Percentiles rank a stretch among this genome's conserved stretches.
Evolutionary conservation across 2,329 filamentous ascomycete species (phyloP).

Genomic region (Thermochaetoides dissita): DNA sequence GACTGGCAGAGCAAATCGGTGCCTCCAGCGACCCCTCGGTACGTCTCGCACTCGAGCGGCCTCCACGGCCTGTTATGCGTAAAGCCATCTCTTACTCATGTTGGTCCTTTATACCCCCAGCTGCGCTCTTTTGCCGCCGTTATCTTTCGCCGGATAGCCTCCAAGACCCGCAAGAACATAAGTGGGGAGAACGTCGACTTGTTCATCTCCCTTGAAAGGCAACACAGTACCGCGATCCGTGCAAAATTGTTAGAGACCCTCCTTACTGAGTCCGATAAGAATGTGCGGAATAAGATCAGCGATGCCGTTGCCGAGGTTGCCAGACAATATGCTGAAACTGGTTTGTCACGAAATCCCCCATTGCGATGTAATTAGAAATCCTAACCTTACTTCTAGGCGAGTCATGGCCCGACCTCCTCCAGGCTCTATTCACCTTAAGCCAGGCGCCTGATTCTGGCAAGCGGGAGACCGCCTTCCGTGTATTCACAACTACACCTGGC

Average conservation of each 20-base stretch:
- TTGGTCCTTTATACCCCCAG: slow-evolving; percentile 29
- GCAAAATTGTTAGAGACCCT: slow-evolving; percentile 71
- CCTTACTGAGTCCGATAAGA: slow-evolving; percentile 54
- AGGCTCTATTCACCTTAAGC: slow-evolving; percentile 76
- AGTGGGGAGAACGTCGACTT: slow-evolving; percentile 64
- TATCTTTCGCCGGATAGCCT: slow-evolving; percentile 85
- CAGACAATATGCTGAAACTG: slow-evolving; percentile 70
- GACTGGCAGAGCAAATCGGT: slow-evolving; percentile 81
- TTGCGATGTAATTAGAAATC: neutral
- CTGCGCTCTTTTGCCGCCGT: slow-evolving; percentile 84
- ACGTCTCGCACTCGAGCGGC: slow-evolving; percentile 17
- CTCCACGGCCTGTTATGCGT: neutral
- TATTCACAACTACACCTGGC: slow-evolving; percentile 86
- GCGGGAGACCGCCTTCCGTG: slow-evolving; percentile 84
- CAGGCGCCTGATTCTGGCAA: slow-evolving; percentile 71
- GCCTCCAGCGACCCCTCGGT: slow-evolving; percentile 61
- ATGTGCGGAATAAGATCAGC: slow-evolving; percentile 85
- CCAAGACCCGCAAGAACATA: slow-evolving; percentile 67
- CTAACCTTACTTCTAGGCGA: slow-evolving; percentile 41
- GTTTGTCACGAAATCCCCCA: too few species aligned
- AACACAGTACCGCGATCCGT: slow-evolving; percentile 66
- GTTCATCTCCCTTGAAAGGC: slow-evolving; percentile 63
- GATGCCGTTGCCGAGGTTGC: slow-evolving; percentile 95
- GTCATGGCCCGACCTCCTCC: slow-evolving; percentile 79
- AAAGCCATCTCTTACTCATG: neutral